Evolutionary conservation across 2,329 filamentous ascomycete species (phyloP).

Genomic region (Paecilomyces fulvus): DNA sequence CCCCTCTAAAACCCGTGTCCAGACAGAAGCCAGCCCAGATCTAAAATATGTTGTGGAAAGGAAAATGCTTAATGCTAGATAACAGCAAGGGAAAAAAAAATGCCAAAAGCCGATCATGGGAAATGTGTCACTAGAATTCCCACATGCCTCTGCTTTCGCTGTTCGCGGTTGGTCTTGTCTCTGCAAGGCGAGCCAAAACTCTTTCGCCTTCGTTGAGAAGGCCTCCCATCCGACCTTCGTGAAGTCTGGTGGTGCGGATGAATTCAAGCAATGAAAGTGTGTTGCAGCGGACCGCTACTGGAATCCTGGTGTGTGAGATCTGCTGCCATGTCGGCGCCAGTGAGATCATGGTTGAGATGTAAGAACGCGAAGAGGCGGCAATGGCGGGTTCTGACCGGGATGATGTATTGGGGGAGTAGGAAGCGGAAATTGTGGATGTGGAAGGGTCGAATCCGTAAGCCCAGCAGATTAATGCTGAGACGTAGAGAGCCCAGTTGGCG

Average conservation of each 20-base stretch:
- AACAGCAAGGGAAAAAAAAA: neutral
- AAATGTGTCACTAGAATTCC: conserved; percentile 12
- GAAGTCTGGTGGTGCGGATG: conserved; percentile 18
- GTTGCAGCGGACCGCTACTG: conserved; percentile 12
- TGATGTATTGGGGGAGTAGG: neutral
- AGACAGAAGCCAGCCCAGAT: neutral
- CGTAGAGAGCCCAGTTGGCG: conserved; percentile 25
- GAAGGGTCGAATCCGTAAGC: conserved; percentile 16
- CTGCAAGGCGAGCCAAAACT: conserved; percentile 22
- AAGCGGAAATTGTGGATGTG: neutral
- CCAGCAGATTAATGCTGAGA: conserved; percentile 26
- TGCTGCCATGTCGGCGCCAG: conserved; percentile 10
- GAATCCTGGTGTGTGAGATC: conserved; percentile 8
- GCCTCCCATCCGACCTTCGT: conserved; percentile 18
- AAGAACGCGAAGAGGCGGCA: conserved; percentile 8
- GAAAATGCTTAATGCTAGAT: neutral
- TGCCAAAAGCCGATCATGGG: neutral
- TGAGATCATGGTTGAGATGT: conserved; percentile 13
- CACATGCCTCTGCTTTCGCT: conserved; percentile 15
- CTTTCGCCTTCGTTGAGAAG: conserved; percentile 26
- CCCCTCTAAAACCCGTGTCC: neutral
- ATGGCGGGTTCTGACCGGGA: neutral
- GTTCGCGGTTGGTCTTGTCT: conserved; percentile 5
- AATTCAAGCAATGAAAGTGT: conserved; percentile 21
- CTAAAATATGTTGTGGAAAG: neutral